Conservation (phyloP, 73 alveolate species). For the Tetrahymena malaccensis region DNA sequence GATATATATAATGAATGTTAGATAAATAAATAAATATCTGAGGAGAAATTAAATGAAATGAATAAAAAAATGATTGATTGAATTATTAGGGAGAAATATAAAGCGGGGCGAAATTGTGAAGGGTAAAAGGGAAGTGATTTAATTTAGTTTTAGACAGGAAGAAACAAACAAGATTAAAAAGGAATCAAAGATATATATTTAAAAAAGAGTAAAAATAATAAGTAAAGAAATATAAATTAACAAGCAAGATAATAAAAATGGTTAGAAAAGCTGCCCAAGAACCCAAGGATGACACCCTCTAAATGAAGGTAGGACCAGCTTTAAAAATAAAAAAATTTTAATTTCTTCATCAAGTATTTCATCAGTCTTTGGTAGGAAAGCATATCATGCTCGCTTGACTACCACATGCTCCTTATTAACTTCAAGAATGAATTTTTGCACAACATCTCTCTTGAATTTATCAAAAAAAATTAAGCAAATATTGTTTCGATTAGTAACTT, state of each 20-base stretch:
- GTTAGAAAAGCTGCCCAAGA: background rate
- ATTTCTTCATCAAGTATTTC: background rate
- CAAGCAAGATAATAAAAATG: background rate
- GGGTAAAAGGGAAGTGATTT: background rate
- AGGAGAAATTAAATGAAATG: background rate
- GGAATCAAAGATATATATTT: background rate
- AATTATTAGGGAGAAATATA: background rate
- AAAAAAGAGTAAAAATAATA: background rate
- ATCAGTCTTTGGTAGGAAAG: background rate
- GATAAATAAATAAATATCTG: background rate
- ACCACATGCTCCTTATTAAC: background rate
- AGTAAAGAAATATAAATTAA: background rate
- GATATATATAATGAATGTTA: background rate
- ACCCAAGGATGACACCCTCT: background rate
- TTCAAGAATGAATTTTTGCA: background rate
- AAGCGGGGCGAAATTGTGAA: slow-evolving; percentile 2
- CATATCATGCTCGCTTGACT: background rate
- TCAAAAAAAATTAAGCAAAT: background rate
- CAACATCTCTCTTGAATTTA: background rate
- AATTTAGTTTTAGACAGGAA: background rate
- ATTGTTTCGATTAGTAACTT: background rate
- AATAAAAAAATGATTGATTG: background rate
- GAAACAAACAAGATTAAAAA: background rate
- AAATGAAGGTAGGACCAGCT: slow-evolving; percentile 1
- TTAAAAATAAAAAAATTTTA: background rate